phyloP scores from a whole-genome alignment of 495 filamentous ascomycete species.

The Neurospora intermedia region DNA sequence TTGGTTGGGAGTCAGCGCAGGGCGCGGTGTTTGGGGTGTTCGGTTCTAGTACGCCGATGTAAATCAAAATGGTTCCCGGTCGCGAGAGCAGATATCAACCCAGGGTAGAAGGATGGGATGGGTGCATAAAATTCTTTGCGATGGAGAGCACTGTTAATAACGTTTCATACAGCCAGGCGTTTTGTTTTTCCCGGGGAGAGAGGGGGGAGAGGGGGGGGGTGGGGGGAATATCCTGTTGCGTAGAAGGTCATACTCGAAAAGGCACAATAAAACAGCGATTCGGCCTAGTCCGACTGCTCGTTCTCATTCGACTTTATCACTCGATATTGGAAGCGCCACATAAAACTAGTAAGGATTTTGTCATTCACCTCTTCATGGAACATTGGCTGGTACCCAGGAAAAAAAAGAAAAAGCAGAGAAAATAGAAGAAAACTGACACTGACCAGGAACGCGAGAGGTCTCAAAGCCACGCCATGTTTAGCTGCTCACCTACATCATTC shows the following conservation, averaged over 20 bases:
- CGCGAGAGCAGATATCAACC: not conserved
- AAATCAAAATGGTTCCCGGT: not conserved
- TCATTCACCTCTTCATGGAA: not conserved
- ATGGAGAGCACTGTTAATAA: not conserved
- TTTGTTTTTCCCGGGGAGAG: not conserved
- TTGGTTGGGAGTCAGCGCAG: conserved; percentile 90
- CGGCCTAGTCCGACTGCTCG: not conserved
- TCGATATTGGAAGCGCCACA: not conserved
- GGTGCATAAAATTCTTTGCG: not conserved
- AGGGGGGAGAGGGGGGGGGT: too few relatives aligned
- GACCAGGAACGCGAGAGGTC: not conserved
- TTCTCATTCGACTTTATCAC: not conserved
- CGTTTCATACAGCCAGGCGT: not conserved
- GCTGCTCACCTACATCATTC: not conserved
- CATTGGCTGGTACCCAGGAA: not conserved
- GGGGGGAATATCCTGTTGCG: not conserved
- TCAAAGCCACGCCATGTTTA: not conserved
- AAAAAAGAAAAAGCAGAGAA: not conserved
- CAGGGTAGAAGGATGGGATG: not conserved
- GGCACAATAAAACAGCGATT: not conserved
- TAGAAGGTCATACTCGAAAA: not conserved
- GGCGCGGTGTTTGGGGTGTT: conserved; percentile 77
- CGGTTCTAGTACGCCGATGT: conserved; percentile 4
- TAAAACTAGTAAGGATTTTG: not conserved
- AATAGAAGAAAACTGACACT: not conserved